Percentiles rank a stretch among this genome's conserved stretches.
These are phyloP conservation scores for Pseudomonodictys pantanalensis DNA, from an alignment of 495 filamentous ascomycete genomes.

Conservation along the genomic window DNA sequence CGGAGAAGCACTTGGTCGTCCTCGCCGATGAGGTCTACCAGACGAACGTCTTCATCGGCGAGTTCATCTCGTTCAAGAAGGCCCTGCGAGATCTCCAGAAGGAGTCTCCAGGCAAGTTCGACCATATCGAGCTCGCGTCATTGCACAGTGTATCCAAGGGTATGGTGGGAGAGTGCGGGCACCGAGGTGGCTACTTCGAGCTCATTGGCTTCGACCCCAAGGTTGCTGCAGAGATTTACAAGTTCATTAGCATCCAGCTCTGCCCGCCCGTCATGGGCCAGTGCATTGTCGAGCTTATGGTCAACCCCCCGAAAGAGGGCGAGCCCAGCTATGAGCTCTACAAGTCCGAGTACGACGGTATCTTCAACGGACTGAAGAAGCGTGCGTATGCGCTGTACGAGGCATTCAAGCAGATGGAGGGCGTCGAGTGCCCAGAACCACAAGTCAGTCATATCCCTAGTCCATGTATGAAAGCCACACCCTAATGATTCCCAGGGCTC, in stretches of 20 bases:
- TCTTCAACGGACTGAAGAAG: constrained; percentile 68
- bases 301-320: constrained; percentile 83
- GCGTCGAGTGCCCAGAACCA: constrained; percentile 82
- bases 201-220: constrained; percentile 80
- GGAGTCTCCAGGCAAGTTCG: constrained; percentile 68
- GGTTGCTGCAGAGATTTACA: constrained; percentile 94
- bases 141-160: constrained; percentile 69
- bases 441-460: constrained; percentile 19
- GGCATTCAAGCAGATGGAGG: constrained; percentile 91
- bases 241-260: constrained; percentile 92
- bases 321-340: constrained; percentile 81
- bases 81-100: constrained; percentile 80
- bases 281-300: constrained; percentile 94
- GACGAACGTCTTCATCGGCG: constrained; percentile 91
- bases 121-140: constrained; percentile 78
- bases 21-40: constrained; percentile 98
- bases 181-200: constrained; percentile 96
- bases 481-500: constrained; percentile 57
- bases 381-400: constrained; percentile 81
- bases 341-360: constrained; percentile 74
- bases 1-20: constrained; percentile 79
- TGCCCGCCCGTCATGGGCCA: constrained; percentile 95
- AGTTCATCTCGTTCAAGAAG: constrained; percentile 94
- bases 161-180: constrained; percentile 97
- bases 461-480: not conserved